Conservation (phyloP, 208 protist genomes). For the Wallacemonas sp. region DNA sequence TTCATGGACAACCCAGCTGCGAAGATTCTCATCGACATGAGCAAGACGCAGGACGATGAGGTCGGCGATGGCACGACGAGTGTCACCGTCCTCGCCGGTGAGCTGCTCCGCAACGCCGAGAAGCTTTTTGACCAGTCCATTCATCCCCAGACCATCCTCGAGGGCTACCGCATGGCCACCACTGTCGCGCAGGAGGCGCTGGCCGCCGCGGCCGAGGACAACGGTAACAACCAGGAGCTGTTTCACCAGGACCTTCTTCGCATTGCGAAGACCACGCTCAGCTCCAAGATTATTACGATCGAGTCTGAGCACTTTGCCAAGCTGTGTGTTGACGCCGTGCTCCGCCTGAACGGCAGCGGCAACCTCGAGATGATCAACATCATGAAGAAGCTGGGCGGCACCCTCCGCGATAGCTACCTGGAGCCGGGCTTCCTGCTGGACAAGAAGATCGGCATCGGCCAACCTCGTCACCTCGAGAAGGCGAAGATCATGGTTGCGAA, state of each 20-base stretch:
- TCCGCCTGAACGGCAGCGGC: conserved; percentile 93
- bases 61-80: conserved; percentile 99
- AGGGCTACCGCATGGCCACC: conserved; percentile 90
- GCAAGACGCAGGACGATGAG: conserved; percentile 99
- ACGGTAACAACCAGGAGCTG: conserved; percentile 81
- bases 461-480: conserved; percentile 97
- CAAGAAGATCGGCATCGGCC: conserved; percentile 99
- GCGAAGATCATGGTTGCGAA: conserved; percentile 99
- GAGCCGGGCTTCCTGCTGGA: conserved; percentile 99
- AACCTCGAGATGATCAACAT: conserved; percentile 99
- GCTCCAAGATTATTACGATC: conserved; percentile 97
- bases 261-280: conserved; percentile 99
- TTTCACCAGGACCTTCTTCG: conserved; percentile 98
- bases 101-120: conserved; percentile 99
- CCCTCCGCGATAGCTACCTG: conserved; percentile 98
- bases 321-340: conserved; percentile 98
- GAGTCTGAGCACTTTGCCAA: conserved; percentile 98
- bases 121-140: conserved; percentile 97
- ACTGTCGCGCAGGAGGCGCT: conserved; percentile 88
- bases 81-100: conserved; percentile 98
- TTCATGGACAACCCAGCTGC: conserved; percentile 99
- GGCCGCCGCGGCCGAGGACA: conserved; percentile 70
- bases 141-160: conserved; percentile 99
- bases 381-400: conserved; percentile 98
- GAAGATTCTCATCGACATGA: conserved; percentile 99